phyloP scores from a whole-genome alignment of 148 eudicot species.

The Chenopodium suecicum region DNA sequence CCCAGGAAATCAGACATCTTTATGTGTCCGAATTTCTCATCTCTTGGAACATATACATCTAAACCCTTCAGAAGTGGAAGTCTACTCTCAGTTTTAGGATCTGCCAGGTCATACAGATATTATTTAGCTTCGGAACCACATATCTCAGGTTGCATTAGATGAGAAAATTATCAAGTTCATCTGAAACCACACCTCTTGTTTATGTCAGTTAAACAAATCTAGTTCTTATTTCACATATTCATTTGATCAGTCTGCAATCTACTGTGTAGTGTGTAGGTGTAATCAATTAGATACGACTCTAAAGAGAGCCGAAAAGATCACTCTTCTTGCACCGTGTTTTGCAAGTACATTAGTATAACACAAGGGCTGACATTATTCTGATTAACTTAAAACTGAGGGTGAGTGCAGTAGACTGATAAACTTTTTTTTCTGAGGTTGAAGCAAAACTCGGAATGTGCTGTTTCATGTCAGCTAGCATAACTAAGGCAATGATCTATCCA shows the following conservation, averaged over 20 bases:
- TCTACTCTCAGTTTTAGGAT: constrained; percentile 65
- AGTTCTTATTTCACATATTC: background rate
- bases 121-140: background rate
- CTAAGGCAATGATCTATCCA: background rate
- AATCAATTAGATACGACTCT: background rate
- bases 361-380: background rate
- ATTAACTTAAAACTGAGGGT: no score
- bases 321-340: background rate
- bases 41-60: constrained; percentile 74
- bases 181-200: background rate
- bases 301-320: background rate
- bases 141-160: background rate
- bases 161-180: no score
- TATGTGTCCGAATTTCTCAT: constrained; percentile 64
- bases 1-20: constrained; percentile 63
- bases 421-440: background rate
- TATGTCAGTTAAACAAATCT: background rate
- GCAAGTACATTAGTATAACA: background rate
- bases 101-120: constrained; percentile 33
- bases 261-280: background rate
- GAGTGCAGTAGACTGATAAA: background rate
- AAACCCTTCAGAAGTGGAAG: constrained; percentile 51
- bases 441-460: background rate
- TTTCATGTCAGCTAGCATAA: background rate
- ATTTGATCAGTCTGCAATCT: background rate